Percentiles rank a stretch among this genome's conserved stretches.
Conservation (phyloP, 2,329 filamentous ascomycete species). For the Hirsutella rhossiliensis region DNA sequence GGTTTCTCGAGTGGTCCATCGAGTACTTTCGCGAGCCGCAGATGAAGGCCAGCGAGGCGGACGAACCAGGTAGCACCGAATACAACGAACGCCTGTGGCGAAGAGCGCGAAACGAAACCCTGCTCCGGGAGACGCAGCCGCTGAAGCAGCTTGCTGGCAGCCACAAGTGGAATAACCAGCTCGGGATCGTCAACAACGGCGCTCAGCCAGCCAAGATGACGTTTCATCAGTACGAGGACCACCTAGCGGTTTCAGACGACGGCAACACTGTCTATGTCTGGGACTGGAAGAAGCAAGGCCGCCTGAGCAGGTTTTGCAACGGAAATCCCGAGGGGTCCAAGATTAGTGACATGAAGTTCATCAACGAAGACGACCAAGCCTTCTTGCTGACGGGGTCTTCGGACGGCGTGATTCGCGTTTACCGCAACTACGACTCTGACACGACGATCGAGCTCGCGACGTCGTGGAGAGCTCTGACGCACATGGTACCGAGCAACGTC, state of each 20-base stretch:
- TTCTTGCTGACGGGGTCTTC: slow-evolving; percentile 91
- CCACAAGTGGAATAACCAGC: slow-evolving; percentile 75
- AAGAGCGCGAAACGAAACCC: slow-evolving; percentile 81
- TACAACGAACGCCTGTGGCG: slow-evolving; percentile 95
- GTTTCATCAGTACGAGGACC: slow-evolving; percentile 96
- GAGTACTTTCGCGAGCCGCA: slow-evolving; percentile 97
- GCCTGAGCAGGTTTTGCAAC: slow-evolving; percentile 80
- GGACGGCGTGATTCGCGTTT: slow-evolving; percentile 88
- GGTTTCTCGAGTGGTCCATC: slow-evolving; percentile 89
- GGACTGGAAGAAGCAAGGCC: slow-evolving; percentile 75
- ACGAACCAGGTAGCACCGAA: slow-evolving; percentile 90
- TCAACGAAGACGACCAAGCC: slow-evolving; percentile 96
- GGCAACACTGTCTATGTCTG: slow-evolving; percentile 83
- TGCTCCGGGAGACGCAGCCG: slow-evolving; percentile 85
- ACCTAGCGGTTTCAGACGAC: slow-evolving; percentile 87
- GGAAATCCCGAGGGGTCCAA: slow-evolving; percentile 83
- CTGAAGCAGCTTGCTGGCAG: slow-evolving; percentile 79
- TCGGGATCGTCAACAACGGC: slow-evolving; percentile 76
- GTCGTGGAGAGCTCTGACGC: slow-evolving; percentile 81
- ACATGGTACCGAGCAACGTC: slow-evolving; percentile 86
- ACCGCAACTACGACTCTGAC: slow-evolving; percentile 77
- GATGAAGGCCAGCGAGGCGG: slow-evolving; percentile 92
- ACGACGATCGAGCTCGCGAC: slow-evolving; percentile 74
- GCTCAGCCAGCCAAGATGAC: slow-evolving; percentile 86
- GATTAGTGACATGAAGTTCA: slow-evolving; percentile 91